phyloP scores from a whole-genome alignment of 345 rosid species.

The Gossypium arboreum region DNA sequence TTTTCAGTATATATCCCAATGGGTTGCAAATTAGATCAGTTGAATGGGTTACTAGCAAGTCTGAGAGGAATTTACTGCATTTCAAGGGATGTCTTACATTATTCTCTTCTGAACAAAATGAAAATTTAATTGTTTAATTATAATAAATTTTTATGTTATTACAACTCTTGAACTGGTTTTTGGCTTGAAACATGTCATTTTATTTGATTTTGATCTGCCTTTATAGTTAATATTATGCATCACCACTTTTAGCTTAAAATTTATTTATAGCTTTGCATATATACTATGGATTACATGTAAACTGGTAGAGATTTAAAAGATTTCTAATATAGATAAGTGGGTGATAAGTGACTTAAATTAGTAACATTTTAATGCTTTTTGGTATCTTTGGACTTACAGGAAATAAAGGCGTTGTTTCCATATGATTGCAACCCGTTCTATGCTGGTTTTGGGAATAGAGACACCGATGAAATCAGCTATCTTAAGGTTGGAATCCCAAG shows the following conservation, averaged over 20 bases:
- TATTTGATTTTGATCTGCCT: neutral
- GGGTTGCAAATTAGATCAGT: neutral
- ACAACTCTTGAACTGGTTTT: neutral
- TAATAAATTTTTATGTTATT: neutral
- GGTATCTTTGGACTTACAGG: conserved; percentile 40
- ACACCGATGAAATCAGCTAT: conserved; percentile 95
- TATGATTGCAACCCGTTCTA: conserved; percentile 86
- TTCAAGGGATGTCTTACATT: neutral
- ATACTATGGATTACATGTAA: neutral
- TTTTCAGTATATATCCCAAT: neutral
- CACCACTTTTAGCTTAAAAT: neutral
- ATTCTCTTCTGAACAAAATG: neutral
- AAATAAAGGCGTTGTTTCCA: conserved; percentile 84
- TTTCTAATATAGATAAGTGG: conserved; percentile 3
- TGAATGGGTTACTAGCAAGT: conserved; percentile 3
- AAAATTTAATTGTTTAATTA: neutral
- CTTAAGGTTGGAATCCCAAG: conserved; percentile 94
- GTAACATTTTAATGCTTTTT: conserved; percentile 8
- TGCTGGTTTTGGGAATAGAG: conserved; percentile 98
- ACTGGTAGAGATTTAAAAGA: neutral
- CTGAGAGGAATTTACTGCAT: neutral
- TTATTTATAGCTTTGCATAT: neutral
- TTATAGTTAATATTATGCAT: neutral
- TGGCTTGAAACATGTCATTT: neutral
- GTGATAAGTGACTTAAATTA: neutral